Evolutionary conservation across 805 yeast genomes (phyloP).

Genomic region (Lipomyces japonicus): DNA sequence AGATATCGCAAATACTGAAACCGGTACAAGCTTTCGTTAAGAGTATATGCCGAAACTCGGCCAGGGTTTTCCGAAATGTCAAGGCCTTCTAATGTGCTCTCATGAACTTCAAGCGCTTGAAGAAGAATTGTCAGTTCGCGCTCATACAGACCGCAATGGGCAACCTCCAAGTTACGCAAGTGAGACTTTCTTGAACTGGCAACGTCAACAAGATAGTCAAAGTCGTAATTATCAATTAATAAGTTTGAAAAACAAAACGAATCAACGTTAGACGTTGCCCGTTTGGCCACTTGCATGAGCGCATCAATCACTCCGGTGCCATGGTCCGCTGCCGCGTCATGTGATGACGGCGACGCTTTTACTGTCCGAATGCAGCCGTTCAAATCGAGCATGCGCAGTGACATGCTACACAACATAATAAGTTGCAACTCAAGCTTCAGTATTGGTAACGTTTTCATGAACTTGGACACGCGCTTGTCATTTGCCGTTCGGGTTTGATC

Average conservation of each 20-base stretch:
- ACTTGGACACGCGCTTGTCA: slow-evolving; percentile 25
- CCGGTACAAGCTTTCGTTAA: slow-evolving; percentile 26
- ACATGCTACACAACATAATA: slow-evolving; percentile 26
- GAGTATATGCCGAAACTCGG: slow-evolving; percentile 25
- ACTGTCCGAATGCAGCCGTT: slow-evolving; percentile 15
- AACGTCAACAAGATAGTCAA: slow-evolving; percentile 26
- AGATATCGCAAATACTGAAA: slow-evolving; percentile 25
- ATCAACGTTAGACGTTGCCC: slow-evolving; percentile 24
- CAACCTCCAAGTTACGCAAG: slow-evolving; percentile 25
- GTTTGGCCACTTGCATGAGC: slow-evolving; percentile 25
- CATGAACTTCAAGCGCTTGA: slow-evolving; percentile 30
- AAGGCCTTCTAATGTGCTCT: slow-evolving; percentile 27
- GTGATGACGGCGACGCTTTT: background rate
- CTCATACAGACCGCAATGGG: slow-evolving; percentile 30
- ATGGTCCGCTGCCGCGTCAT: slow-evolving; percentile 3
- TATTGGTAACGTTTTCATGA: slow-evolving; percentile 19
- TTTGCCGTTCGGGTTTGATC: slow-evolving; percentile 26
- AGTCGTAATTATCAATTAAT: slow-evolving; percentile 19
- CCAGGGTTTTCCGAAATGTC: slow-evolving; percentile 32
- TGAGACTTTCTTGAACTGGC: slow-evolving; percentile 23
- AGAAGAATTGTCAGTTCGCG: slow-evolving; percentile 28
- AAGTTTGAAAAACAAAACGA: slow-evolving; percentile 27
- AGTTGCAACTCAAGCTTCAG: slow-evolving; percentile 26
- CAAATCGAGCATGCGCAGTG: slow-evolving; percentile 25
- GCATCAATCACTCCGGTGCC: slow-evolving; percentile 27